A percentile compares a stretch with the other conserved stretches of the same genome.
phyloP scores from a whole-genome alignment of 306 rosid species.

The Trichosanthes cucumerina region DNA sequence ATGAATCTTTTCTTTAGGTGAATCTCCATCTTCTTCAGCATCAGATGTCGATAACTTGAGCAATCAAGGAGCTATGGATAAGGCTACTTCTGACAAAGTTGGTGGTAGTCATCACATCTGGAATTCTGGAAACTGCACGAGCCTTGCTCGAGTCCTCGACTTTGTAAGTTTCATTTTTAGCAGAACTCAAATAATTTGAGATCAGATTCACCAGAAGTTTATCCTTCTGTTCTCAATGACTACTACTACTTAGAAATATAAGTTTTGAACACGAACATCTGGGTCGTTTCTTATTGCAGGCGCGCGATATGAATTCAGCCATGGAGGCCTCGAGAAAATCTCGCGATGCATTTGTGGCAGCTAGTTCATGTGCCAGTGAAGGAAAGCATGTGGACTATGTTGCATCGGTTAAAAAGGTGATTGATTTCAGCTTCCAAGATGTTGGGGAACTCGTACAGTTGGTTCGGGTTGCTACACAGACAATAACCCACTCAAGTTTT shows the following conservation, averaged over 20 bases:
- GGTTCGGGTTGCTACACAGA: constrained; percentile 47
- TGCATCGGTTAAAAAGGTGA: constrained; percentile 46
- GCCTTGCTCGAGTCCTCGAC: constrained; percentile 38
- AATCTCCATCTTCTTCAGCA: constrained; percentile 64
- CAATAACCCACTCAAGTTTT: constrained; percentile 45
- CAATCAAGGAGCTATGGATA: constrained; percentile 39
- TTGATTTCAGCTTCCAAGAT: constrained; percentile 82
- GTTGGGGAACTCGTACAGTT: constrained; percentile 49
- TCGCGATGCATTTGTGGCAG: constrained; percentile 37
- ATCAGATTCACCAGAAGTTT: neutral
- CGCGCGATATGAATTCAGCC: constrained; percentile 7
- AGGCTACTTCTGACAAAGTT: constrained; percentile 24
- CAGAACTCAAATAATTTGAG: neutral
- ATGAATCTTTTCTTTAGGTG: constrained; percentile 21
- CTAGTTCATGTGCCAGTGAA: constrained; percentile 29
- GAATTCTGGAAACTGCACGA: constrained; percentile 30
- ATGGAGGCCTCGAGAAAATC: constrained; percentile 27
- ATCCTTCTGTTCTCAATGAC: neutral
- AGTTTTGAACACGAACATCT: neutral
- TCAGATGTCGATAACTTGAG: constrained; percentile 57
- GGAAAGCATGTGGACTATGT: constrained; percentile 38
- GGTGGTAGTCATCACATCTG: constrained; percentile 38
- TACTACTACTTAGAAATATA: neutral
- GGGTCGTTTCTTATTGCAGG: constrained; percentile 8
- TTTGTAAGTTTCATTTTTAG: constrained; percentile 33